phyloP scores from a whole-genome alignment of 202 grass and related monocot genomes.

The Tripidium arundinaceum region DNA sequence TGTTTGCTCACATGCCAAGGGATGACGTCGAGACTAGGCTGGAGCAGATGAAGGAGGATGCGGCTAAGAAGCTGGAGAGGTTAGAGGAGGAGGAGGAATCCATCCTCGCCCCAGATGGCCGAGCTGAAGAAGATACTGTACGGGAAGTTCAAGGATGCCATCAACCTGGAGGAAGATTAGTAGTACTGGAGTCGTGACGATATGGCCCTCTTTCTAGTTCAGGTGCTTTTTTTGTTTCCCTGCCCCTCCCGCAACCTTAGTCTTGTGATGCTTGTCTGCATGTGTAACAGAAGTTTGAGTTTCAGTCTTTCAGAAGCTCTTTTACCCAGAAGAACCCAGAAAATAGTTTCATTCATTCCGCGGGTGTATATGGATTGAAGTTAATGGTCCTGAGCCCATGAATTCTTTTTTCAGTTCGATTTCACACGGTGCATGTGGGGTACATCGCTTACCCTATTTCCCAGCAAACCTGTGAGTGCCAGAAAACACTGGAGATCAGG shows the following conservation, averaged over 20 bases:
- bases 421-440: neutral
- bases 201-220: neutral
- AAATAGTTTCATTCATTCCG: neutral
- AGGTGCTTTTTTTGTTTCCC: neutral
- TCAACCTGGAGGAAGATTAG: conserved; percentile 98
- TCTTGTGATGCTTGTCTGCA: neutral
- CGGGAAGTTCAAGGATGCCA: conserved; percentile 90
- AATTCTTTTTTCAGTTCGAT: neutral
- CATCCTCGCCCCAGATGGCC: conserved; percentile 72
- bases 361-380: neutral
- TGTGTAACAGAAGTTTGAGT: neutral
- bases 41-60: conserved; percentile 95
- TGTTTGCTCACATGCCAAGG: conserved; percentile 78
- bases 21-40: conserved; percentile 80
- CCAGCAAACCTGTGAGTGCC: neutral
- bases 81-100: conserved; percentile 84
- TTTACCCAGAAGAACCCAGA: neutral
- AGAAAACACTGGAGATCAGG: neutral
- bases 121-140: conserved; percentile 92
- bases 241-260: neutral
- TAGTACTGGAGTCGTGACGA: neutral
- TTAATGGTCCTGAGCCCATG: neutral
- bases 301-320: neutral
- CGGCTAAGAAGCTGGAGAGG: conserved; percentile 61
- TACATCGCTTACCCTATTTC: neutral